Evolutionary conservation across 495 filamentous ascomycete genomes (phyloP), one percentile per base, ranked within the genome.

Genomic region (Aspergillus nidulans): DNA sequence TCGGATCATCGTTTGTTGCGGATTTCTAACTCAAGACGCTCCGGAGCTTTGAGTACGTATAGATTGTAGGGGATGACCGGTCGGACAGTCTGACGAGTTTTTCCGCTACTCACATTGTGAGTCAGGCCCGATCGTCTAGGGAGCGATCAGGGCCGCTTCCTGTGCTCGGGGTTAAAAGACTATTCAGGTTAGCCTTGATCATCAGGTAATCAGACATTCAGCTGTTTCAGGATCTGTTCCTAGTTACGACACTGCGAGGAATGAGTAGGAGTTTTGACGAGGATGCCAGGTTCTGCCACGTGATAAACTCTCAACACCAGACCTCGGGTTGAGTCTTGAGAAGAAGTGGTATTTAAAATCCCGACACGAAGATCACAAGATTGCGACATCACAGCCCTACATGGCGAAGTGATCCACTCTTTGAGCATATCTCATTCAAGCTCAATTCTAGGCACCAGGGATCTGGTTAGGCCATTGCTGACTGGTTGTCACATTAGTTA

Each of bases 351-450:
- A 21, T 49, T 49, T 47, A 36, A 34, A 49, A 28, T 9, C 30
- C 32, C 3, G 45, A 34, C 3, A 10, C 36, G 45, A 34, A 49
- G 45, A 49, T 49, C 45, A 49, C 23, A n/a, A 21, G 26, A 49
- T 49, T 34, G 26, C 45, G 45, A 49, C 7, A 49, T 49, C 28
- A 15, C 45, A 36, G 26, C 45, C 25, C 44, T 19, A 49, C 26
- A 49, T 49, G 45, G 36, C 45, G 45, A 49, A 49, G 41, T 28
- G 45, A 49, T 49, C 45, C 45, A 49, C 45, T 49, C 28, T 36
- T 6, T 49, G 45, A 49, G 45, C 45, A 36, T 49, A 49, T 49
- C 45, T 8, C 45, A 36, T 1, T 20, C 28, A 49, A 49, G 45
- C 45, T 49, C 45, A 49, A 36, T 13, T 5, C 28, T 30, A 49